These are phyloP conservation scores for Lachnellula subtilissima DNA, from an alignment of 2,329 filamentous ascomycete genomes.

Conservation along the genomic window DNA sequence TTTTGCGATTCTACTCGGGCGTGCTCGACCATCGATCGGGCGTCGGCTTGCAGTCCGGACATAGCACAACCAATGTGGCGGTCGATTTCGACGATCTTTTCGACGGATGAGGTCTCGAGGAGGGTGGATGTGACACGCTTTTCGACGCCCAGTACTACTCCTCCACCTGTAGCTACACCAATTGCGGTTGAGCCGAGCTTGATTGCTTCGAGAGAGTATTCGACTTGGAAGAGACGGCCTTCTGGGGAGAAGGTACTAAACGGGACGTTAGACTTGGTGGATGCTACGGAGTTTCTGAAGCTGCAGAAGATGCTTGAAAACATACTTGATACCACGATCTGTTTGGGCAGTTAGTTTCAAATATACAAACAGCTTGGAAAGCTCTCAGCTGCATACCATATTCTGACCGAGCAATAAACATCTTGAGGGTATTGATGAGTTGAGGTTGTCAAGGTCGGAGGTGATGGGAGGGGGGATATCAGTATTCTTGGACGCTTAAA, in stretches of 20 bases:
- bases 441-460: background rate
- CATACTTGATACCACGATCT: conserved; percentile 98
- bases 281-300: background rate
- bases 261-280: conserved; percentile 15
- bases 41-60: conserved; percentile 95
- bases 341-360: conserved; percentile 35
- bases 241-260: conserved; percentile 96
- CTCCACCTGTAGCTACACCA: conserved; percentile 91
- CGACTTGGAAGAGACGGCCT: conserved; percentile 99
- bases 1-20: conserved; percentile 96
- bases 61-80: conserved; percentile 98
- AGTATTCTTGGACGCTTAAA: background rate
- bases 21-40: conserved; percentile 96
- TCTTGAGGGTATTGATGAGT: conserved; percentile 46
- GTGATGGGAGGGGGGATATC: background rate
- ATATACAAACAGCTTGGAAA: conserved; percentile 20
- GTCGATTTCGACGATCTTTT: conserved; percentile 99
- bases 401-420: conserved; percentile 99
- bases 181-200: conserved; percentile 98
- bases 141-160: conserved; percentile 94
- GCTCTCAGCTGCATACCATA: conserved; percentile 65
- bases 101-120: conserved; percentile 94
- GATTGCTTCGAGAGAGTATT: conserved; percentile 99
- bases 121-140: conserved; percentile 98
- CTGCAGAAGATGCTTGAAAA: conserved; percentile 23